Evolutionary conservation across 345 rosid species (phyloP), one percentile per base, ranked within the genome.

Genomic region (Passiflora organensis): DNA sequence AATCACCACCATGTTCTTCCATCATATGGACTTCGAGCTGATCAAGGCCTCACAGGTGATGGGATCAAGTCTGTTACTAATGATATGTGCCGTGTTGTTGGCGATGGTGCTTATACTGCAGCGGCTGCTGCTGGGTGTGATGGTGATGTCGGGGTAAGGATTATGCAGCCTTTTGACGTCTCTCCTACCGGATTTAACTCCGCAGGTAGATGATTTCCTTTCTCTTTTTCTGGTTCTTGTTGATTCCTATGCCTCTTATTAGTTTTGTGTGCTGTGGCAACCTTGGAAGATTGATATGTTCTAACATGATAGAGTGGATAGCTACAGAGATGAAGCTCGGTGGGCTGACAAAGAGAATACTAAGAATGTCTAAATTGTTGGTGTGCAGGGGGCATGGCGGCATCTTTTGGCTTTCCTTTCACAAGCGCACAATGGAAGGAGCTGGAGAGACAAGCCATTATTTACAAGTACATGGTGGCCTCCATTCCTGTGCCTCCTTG

Each of bases 401-500:
- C 41, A 42, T 50, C 41, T 28, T 23, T 43, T 43, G 51, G 50
- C 21, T 15, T 51, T 19, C 91, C 91, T 23, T 91, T 91, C 45
- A 85, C 97, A 55, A 64, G 65, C 64, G 81, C 84, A 19, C 97
- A 91, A 69, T 59, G 82, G 66, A 79, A 76, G 25, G 97, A 91
- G 76, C 79, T 91, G 4, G 82, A 82, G 77, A 82, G 86, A 64
- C 96, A 91, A 75, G 84, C 91, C 6, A 69, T 87, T 82, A 82
- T 91, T 15, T 87, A 74, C 76, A 91, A 91, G 72, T 80, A 80
- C 77, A 79, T 91, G 83, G 70, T 76, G 71, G 85, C 91, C 13
- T 80, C 84, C 23, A 19, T 76, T 59, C 86, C 91, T 6, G 80
- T 91, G 36, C 97, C 97, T 34, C 66, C 70, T 48, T 74, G 85